phyloP scores from a whole-genome alignment of 371 early-diverging fungal species.

The Mucor lusitanicus region DNA sequence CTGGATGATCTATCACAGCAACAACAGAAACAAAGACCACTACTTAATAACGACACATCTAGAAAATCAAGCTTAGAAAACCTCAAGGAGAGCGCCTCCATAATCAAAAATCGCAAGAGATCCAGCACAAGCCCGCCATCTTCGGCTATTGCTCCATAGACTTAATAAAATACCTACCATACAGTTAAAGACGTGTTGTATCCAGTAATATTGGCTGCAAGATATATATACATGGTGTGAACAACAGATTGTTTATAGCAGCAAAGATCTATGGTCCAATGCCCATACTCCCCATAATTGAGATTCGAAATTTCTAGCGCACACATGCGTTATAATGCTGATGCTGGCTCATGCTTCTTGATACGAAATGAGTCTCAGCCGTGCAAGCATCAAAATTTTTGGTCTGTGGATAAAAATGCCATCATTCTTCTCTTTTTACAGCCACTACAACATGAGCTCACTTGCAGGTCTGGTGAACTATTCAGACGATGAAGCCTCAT shows the following conservation, averaged over 20 bases:
- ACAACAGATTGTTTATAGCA: too few species aligned
- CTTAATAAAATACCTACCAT: neutral
- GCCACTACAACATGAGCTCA: constrained; percentile 16
- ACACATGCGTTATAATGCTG: too few species aligned
- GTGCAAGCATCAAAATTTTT: neutral
- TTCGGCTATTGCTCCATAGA: neutral
- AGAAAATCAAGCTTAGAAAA: constrained; percentile 4
- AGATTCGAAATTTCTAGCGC: too few species aligned
- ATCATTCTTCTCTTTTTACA: neutral
- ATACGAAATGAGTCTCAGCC: neutral
- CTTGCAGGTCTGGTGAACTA: constrained; percentile 37
- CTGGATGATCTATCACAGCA: neutral
- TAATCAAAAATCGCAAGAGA: constrained; percentile 14
- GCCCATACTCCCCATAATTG: too few species aligned
- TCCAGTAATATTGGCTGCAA: too few species aligned
- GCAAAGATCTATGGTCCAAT: too few species aligned
- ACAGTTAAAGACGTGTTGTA: too few species aligned
- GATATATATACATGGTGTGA: too few species aligned
- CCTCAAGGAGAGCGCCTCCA: neutral
- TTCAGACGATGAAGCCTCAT: constrained; percentile 35
- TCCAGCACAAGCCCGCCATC: constrained; percentile 18
- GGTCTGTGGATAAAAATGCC: neutral
- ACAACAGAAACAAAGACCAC: constrained; percentile 4
- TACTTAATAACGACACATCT: neutral
- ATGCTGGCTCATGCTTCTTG: too few species aligned